Conservation (phyloP, 208 protist species). For the Trichomonas vaginalis region DNA sequence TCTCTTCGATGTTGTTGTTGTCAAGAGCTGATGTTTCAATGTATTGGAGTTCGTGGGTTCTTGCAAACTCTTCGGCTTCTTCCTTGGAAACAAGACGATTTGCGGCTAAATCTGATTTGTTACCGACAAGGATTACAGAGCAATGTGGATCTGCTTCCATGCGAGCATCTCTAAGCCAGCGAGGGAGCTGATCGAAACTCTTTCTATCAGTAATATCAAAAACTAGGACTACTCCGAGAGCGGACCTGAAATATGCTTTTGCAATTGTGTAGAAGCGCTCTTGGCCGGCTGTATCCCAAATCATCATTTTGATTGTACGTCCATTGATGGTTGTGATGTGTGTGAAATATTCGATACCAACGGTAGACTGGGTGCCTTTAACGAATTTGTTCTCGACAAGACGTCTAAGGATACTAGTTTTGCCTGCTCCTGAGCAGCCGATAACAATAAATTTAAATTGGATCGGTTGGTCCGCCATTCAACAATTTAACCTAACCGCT, state of each 20-base stretch:
- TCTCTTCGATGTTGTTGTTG: not conserved
- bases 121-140: conserved; percentile 13
- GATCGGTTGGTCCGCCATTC: not conserved
- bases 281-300: conserved; percentile 17
- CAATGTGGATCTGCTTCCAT: conserved; percentile 15
- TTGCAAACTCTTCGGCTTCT: conserved; percentile 19
- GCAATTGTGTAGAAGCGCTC: conserved; percentile 19
- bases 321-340: conserved; percentile 17
- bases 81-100: conserved; percentile 15
- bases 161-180: not conserved
- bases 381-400: conserved; percentile 15
- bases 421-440: not conserved
- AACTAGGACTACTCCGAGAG: not conserved
- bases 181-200: not conserved
- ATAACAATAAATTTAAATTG: conserved; percentile 18
- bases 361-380: not conserved
- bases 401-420: conserved; percentile 1
- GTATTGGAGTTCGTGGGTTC: not conserved
- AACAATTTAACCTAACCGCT: not conserved
- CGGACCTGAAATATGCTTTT: not conserved
- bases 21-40: conserved; percentile 9
- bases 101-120: conserved; percentile 13
- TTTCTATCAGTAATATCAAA: conserved; percentile 14
- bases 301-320: conserved; percentile 17
- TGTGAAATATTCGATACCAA: conserved; percentile 19